Percentiles rank a stretch among this genome's conserved stretches.
phyloP scores from a whole-genome alignment of 192 early-diverging fungal genomes.

The Linnemannia hyalina region DNA sequence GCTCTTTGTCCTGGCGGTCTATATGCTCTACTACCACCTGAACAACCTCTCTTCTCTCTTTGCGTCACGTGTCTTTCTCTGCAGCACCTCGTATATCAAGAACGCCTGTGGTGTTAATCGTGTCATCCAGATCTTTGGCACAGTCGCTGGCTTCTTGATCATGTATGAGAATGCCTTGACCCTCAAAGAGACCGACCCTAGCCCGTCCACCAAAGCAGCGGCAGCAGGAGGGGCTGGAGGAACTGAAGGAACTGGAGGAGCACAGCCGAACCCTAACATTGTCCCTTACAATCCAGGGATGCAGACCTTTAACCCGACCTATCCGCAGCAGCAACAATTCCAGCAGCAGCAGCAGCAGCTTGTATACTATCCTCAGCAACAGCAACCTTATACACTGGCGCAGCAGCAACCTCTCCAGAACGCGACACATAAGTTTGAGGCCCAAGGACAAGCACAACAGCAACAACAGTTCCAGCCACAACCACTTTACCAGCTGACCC shows the following conservation, averaged over 20 bases:
- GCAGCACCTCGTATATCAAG: neutral
- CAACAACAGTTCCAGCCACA: constrained; percentile 2
- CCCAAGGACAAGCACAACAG: neutral
- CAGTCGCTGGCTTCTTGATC: neutral
- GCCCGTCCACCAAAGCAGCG: neutral
- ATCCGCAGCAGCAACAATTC: constrained; percentile 5
- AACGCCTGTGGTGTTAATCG: neutral
- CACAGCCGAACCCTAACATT: neutral
- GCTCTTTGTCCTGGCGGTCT: neutral
- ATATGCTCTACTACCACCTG: constrained; percentile 7
- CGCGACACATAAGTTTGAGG: constrained; percentile 5
- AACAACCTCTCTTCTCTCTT: neutral
- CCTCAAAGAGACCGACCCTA: constrained; percentile 1
- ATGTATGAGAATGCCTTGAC: constrained; percentile 15
- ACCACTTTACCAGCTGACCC: neutral
- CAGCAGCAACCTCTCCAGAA: neutral
- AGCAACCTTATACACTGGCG: neutral
- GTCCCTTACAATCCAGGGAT: neutral
- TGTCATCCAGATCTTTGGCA: neutral
- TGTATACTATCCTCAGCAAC: constrained; percentile 16
- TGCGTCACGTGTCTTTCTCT: neutral
- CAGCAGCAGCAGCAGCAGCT: neutral
- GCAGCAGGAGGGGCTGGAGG: neutral
- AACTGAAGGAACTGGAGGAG: neutral
- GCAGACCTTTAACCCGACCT: too few relatives aligned